Evolutionary conservation across 306 rosid species (phyloP), one percentile per base, ranked within the genome.

Genomic region (Medicago ruthenica): DNA sequence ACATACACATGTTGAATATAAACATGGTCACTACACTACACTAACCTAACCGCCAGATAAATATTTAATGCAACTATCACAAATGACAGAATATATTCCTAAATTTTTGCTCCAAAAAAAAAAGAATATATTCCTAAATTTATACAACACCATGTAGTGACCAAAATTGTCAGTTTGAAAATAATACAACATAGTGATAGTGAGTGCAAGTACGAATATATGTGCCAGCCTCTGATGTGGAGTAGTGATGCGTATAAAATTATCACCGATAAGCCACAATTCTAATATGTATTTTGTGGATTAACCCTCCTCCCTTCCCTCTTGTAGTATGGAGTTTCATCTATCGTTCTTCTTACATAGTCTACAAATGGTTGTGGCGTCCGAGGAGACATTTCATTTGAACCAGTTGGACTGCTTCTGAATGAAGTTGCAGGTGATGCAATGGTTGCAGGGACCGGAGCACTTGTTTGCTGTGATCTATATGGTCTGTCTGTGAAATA

Each of bases 311-410:
- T 88, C 16, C 86, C 93, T 42, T 87, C 91, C 9, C 90, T 85
- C 82, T 76, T 84, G 88, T 94, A 92, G 83, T 94, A 79, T 1
- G 98, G 98, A 71, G 98, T 94, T 85, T 94, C 98, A 37, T 94
- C 98, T 34, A 94, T 92, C 0, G 98, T 94, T 86, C 89, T 90
- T 77, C 97, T 81, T 31, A 94, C 97, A 8, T 94, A 94, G 80
- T 94, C 97, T 37, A 94, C 90, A 66, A 92, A 94, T 4, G 97
- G 98, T 89, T 88, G 93, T 9, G 98, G 98, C 6, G 96, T 94
- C 73, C 87, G 88, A 74, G 97, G 98, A 69, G 98, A 92, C 77
- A 67, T 79, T 59, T 95, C 93, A 0, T 71, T 78, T 50, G 15
- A 21, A 71, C 66, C 76, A 11, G 66, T 74, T 11, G 91, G 81